Evolutionary conservation across 306 rosid species (phyloP).

Genomic region (Crataegus laevigata): DNA sequence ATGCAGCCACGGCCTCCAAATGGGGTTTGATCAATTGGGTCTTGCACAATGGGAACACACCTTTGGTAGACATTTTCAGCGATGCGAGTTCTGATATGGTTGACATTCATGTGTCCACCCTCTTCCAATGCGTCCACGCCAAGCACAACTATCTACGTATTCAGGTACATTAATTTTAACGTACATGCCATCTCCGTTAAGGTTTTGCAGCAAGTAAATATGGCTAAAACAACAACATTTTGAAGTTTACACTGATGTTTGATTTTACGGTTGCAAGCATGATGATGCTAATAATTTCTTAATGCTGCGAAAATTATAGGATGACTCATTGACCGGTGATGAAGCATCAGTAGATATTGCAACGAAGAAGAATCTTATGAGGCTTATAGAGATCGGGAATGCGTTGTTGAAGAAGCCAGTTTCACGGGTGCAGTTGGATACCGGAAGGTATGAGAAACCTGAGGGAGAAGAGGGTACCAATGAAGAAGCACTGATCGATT

Average conservation of each 20-base stretch:
- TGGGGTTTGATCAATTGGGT: constrained; percentile 37
- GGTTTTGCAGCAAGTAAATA: neutral
- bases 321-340: constrained; percentile 20
- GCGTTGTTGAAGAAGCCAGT: constrained; percentile 19
- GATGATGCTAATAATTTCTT: neutral
- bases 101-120: constrained; percentile 33
- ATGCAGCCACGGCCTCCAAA: constrained; percentile 21
- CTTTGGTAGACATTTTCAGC: constrained; percentile 19
- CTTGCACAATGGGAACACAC: constrained; percentile 17
- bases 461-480: constrained; percentile 10
- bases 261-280: too few species aligned
- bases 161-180: constrained; percentile 10
- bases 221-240: neutral
- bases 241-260: too few species aligned
- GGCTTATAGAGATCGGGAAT: constrained; percentile 15
- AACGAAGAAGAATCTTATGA: constrained; percentile 16
- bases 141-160: constrained; percentile 34
- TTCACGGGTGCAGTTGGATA: constrained; percentile 19
- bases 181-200: neutral
- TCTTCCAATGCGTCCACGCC: constrained; percentile 18
- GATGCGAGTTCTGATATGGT: constrained; percentile 41
- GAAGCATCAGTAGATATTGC: constrained; percentile 17
- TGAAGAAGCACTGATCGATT: constrained; percentile 15
- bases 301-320: constrained; percentile 7
- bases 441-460: constrained; percentile 10